These are phyloP conservation scores for Blastocystis sp. DNA, from an alignment of 352 stramenopile genomes.

Conservation along the genomic window DNA sequence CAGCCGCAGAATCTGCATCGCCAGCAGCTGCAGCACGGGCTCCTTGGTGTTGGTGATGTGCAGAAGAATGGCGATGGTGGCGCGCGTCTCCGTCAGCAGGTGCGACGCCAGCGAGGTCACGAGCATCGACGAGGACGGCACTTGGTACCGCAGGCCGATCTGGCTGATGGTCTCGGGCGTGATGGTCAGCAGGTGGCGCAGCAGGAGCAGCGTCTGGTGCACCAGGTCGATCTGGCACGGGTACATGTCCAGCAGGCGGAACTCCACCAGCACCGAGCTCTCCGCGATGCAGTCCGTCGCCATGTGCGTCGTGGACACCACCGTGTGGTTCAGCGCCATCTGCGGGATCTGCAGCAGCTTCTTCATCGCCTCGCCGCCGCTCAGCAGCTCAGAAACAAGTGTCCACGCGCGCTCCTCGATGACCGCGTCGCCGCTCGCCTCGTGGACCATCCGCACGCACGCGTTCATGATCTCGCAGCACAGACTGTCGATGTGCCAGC, in stretches of 20 bases:
- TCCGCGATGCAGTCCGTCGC: constrained; percentile 37
- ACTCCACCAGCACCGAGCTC: constrained; percentile 15
- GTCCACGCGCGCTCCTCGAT: neutral
- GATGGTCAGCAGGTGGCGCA: constrained; percentile 24
- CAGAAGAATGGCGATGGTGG: constrained; percentile 17
- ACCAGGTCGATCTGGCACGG: neutral
- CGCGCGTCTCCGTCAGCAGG: neutral
- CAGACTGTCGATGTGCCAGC: neutral
- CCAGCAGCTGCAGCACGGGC: constrained; percentile 9
- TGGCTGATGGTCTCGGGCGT: constrained; percentile 25
- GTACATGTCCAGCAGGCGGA: constrained; percentile 13
- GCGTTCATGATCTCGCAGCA: neutral
- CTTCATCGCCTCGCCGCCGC: neutral
- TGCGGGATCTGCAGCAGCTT: constrained; percentile 4
- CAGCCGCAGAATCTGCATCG: neutral
- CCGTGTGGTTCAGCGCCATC: constrained; percentile 9
- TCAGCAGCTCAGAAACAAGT: neutral
- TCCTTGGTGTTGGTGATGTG: neutral
- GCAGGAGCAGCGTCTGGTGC: neutral
- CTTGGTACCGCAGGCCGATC: neutral
- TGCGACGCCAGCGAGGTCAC: constrained; percentile 44
- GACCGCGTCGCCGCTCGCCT: neutral
- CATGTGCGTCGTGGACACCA: neutral
- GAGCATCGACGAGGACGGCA: neutral
- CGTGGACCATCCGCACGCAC: neutral